A percentile compares a stretch with the other conserved stretches of the same genome.
Conservation (phyloP, 306 rosid species). For the Lathyrus oleraceus region DNA sequence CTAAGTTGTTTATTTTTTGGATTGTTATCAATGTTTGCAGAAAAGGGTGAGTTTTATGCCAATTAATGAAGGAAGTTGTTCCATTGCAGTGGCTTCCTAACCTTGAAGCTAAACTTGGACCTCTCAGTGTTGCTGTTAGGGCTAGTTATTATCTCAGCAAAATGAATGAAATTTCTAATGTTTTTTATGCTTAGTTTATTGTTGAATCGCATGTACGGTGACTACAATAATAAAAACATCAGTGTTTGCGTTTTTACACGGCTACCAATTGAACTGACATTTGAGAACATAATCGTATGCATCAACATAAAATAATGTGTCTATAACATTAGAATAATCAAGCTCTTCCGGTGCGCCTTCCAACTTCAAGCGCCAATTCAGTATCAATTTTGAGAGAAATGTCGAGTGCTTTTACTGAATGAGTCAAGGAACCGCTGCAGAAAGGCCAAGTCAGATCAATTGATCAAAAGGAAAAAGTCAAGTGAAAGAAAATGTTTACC, state of each 20-base stretch:
- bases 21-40: conserved; percentile 52
- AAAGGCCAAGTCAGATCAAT: conserved; percentile 8
- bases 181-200: conserved; percentile 1
- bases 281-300: too few species aligned
- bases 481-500: conserved; percentile 50
- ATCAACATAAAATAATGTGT: background rate
- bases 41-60: conserved; percentile 82
- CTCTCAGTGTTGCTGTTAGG: background rate
- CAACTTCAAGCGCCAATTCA: conserved; percentile 87
- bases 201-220: background rate
- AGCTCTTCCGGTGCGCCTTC: conserved; percentile 88
- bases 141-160: background rate
- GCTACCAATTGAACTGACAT: too few species aligned
- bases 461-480: background rate
- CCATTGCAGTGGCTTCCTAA: conserved; percentile 55
- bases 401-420: conserved; percentile 94
- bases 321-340: too few species aligned
- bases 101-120: conserved; percentile 19
- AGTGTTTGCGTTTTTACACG: conserved; percentile 1
- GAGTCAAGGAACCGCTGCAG: conserved; percentile 89
- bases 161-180: background rate
- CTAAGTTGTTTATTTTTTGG: conserved; percentile 23
- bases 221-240: conserved; percentile 13
- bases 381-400: conserved; percentile 94
- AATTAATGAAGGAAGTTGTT: conserved; percentile 52